These are phyloP conservation scores for Macaranga tanarius DNA, from an alignment of 441 rosid species.

Conservation along the genomic window DNA sequence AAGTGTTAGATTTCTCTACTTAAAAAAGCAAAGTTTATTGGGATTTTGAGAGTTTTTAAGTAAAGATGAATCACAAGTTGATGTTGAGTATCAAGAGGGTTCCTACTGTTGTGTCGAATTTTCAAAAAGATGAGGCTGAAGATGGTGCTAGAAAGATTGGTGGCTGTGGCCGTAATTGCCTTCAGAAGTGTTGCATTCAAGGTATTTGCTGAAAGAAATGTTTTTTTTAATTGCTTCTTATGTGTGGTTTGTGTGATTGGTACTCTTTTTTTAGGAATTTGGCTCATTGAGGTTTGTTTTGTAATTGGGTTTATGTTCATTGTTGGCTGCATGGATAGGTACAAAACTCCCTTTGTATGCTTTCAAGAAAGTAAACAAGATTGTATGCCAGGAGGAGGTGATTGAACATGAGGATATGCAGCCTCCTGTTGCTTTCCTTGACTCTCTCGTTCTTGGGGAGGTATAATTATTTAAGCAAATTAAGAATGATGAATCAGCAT, in stretches of 20 bases:
- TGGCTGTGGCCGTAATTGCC: slow-evolving; percentile 88
- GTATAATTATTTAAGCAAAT: slow-evolving; percentile 35
- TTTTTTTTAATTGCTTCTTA: neutral
- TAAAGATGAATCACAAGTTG: slow-evolving; percentile 21
- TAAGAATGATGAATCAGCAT: slow-evolving; percentile 10
- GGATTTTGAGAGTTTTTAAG: slow-evolving; percentile 34
- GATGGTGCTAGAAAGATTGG: slow-evolving; percentile 45
- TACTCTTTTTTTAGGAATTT: neutral
- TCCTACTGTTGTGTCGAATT: slow-evolving; percentile 81
- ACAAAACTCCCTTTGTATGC: slow-evolving; percentile 75
- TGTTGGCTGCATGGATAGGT: slow-evolving; percentile 33
- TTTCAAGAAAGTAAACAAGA: slow-evolving; percentile 50
- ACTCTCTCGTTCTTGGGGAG: slow-evolving; percentile 77
- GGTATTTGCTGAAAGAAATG: slow-evolving; percentile 38
- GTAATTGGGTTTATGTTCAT: slow-evolving; percentile 2
- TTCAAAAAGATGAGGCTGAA: slow-evolving; percentile 68
- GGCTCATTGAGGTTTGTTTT: slow-evolving; percentile 1
- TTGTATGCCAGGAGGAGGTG: slow-evolving; percentile 29
- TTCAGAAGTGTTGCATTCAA: slow-evolving; percentile 63
- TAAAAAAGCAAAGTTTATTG: slow-evolving; percentile 2
- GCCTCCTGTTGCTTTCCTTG: slow-evolving; percentile 63
- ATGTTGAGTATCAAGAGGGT: slow-evolving; percentile 75
- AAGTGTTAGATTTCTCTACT: slow-evolving; percentile 14
- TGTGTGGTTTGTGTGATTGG: neutral
- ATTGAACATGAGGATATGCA: slow-evolving; percentile 33